Percentiles rank a stretch among this genome's conserved stretches.
phyloP scores from a whole-genome alignment of 805 yeast genomes.

The Cyberlindnera americana region DNA sequence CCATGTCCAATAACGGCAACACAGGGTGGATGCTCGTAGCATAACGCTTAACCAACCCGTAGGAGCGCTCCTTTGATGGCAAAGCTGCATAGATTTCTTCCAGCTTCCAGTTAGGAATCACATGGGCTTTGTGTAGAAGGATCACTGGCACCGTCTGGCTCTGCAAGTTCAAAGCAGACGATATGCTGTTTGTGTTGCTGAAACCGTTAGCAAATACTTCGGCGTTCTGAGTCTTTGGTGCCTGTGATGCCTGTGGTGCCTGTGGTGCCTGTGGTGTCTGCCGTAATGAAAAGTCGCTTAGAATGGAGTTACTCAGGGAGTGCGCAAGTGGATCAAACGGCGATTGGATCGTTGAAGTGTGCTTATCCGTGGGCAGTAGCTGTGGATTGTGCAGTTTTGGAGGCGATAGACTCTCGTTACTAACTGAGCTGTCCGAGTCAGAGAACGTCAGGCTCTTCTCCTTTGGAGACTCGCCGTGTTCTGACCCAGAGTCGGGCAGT shows the following conservation, averaged over 20 bases:
- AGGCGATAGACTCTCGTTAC: conserved; percentile 28
- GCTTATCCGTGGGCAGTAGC: conserved; percentile 24
- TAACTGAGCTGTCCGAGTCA: conserved; percentile 25
- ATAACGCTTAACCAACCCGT: conserved; percentile 45
- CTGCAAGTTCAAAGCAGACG: conserved; percentile 20
- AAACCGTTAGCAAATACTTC: conserved; percentile 13
- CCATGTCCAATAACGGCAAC: conserved; percentile 48
- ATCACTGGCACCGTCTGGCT: conserved; percentile 26
- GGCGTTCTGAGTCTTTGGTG: too few species aligned
- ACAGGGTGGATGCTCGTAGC: conserved; percentile 51
- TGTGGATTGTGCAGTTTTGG: conserved; percentile 28
- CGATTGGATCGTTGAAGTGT: conserved; percentile 1
- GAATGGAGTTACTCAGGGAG: conserved; percentile 18
- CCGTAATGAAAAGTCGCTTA: conserved; percentile 22
- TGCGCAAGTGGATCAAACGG: conserved; percentile 11
- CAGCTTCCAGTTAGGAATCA: conserved; percentile 25
- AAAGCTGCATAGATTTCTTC: conserved; percentile 39
- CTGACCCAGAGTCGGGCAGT: conserved; percentile 13
- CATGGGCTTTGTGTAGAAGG: conserved; percentile 23
- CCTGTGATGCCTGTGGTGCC: too few species aligned
- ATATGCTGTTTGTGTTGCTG: conserved; percentile 9
- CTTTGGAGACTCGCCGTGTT: conserved; percentile 19
- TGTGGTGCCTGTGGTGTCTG: conserved; percentile 23
- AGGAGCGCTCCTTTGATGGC: conserved; percentile 44
- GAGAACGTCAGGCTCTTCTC: conserved; percentile 23